Base-by-base conservation (phyloP, 495 filamentous ascomycete genomes). In the Diplogelasinospora grovesii region DNA sequence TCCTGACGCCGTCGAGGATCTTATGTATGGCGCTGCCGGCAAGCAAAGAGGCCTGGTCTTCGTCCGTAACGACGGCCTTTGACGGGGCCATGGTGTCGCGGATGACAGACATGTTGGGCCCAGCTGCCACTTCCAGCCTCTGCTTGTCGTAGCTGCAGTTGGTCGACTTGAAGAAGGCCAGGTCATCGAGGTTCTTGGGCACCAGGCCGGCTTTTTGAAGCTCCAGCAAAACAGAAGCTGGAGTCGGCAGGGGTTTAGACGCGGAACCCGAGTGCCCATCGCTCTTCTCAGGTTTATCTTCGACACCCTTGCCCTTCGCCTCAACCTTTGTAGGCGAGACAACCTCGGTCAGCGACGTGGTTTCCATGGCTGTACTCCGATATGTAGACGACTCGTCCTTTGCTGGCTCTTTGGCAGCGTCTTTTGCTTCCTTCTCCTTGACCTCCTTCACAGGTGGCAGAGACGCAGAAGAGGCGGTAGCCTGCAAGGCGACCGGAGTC, bases 1-100 rank as follows among this genome's bases (percentile, higher is more conserved):
- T 74, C 19, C 74, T 69, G 22, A 68, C 63, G 15, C 64, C 64
- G 21, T 70, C 69, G 13, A 66, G 52, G 1, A 61, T 46, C 49
- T 78, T 78, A 32, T 66, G 70, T 22, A 78, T 66, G 1, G 69
- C 60, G 31, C 63, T 56, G 16, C 74, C 73, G 3, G 69, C 61
- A 5, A 64, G 61, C 14, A 78, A 61, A 8, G 59, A 48, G 1
- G 64, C 60, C 31, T 70, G 64, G 32, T 77, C 73, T 25, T 74
- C 70, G 21, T 71, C 66, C 0, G 70, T 71, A 29, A 77, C 67
- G 24, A 71, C 65, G 5, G 68, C 52, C 53, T 70, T 74, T 13
- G 58, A 52, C 15, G 69, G 52, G 1, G 61, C 55, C 32, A 54
- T 48, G 35, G 33, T 37, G n/a, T n/a, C n/a, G n/a, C n/a, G n/a